Conservation (phyloP, 352 stramenopile genomes). For the Globisporangium iwayamae region DNA sequence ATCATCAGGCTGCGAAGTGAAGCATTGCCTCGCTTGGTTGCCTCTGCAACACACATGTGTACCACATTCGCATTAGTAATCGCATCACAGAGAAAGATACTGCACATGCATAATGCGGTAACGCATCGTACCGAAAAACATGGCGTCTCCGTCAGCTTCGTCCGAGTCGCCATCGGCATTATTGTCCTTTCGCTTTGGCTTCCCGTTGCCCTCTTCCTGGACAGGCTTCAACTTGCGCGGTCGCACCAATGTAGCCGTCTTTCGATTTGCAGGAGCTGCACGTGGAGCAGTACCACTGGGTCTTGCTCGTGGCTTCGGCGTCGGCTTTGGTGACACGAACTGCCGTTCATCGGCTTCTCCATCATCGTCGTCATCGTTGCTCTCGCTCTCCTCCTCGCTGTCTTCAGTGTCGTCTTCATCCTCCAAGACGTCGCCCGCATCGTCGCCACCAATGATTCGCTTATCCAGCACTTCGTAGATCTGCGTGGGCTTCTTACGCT, state of each 20-base stretch:
- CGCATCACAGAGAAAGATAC: too few relatives aligned
- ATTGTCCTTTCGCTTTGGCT: conserved; percentile 10
- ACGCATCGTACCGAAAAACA: conserved; percentile 7
- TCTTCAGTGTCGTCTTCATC: conserved; percentile 22
- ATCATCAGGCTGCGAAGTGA: conserved; percentile 49
- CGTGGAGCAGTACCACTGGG: neutral
- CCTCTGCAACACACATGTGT: conserved; percentile 30
- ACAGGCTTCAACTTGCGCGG: conserved; percentile 32
- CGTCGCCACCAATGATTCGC: conserved; percentile 15
- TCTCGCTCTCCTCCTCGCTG: conserved; percentile 20
- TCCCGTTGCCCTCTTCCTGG: conserved; percentile 14
- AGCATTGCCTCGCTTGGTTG: conserved; percentile 44
- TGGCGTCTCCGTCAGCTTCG: conserved; percentile 5
- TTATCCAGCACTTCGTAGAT: conserved; percentile 71
- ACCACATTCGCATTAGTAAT: neutral
- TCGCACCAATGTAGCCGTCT: conserved; percentile 15
- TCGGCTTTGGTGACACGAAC: conserved; percentile 15
- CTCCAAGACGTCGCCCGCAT: conserved; percentile 13
- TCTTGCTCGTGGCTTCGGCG: conserved; percentile 7
- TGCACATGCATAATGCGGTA: neutral
- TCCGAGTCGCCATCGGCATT: conserved; percentile 19
- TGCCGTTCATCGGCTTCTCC: conserved; percentile 18
- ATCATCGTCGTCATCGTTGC: conserved; percentile 20
- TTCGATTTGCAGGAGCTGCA: conserved; percentile 13
- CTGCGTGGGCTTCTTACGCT: conserved; percentile 57